Base-by-base conservation (phyloP, 148 eudicot genomes). In the Nyssa sinensis region DNA sequence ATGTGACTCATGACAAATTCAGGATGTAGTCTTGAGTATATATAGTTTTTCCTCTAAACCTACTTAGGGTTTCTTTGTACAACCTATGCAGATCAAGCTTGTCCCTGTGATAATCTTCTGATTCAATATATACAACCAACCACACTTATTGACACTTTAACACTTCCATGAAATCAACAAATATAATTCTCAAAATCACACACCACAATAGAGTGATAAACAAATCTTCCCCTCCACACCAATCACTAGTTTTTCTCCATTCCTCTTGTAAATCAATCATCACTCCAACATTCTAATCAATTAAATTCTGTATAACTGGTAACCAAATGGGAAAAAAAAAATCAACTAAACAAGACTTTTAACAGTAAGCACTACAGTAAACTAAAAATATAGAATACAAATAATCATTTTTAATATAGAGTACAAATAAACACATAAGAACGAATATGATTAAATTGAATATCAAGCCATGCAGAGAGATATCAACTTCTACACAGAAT, bases 91-190 rank as follows among this genome's bases (percentile, higher is more conserved):
- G 64, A 30, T 12, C 44, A 37, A 21, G 16, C 5, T 25, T 21
- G 21, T 5, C 14, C 24, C 44, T 37, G 41, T 49, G 10, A 14
- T 10, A 14, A 5, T 61, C 57, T 61, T 72, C 75, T 28, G 65
- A 72, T 37, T 60, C 33, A 61, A 62, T 64, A 70, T 2, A 32
- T 28, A 70, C 47, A 57, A 60, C 74, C 30, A 60, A 3, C 58
- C 21, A 53, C 11, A 58, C 17, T 59, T 71, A 21, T 29, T 5
- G 19, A 32, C 57, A 53, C 28, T 60, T 25, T 39, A 19, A 39
- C 39, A 3, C 53, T 66, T 39, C 69, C 51, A 5, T 63, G 67
- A 60, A 33, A 32, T 3, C 2, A 53, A 29, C n/a, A 27, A 34
- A 17, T 58, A 29, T 10, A 34, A 64, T 27, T 35, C 13, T 39